Evolutionary conservation across 345 rosid genomes (phyloP).

Genomic region (Excoecaria cochinchinensis): DNA sequence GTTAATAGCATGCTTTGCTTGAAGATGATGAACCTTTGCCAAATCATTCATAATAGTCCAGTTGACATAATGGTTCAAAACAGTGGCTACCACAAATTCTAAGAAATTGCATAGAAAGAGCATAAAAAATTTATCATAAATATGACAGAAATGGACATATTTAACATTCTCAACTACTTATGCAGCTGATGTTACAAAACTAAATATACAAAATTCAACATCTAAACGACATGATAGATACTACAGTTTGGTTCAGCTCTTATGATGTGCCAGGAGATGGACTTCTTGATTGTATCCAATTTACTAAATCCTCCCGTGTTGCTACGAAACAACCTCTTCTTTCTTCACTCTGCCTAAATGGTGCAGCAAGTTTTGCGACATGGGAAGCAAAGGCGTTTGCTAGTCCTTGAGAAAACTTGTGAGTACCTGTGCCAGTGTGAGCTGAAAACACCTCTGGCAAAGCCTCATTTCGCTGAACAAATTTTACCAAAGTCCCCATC

Average conservation of each 20-base stretch:
- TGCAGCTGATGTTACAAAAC: conserved; percentile 11
- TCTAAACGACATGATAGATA: not conserved
- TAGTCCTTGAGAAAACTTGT: conserved; percentile 76
- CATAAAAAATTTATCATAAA: too few species aligned
- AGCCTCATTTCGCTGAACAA: conserved; percentile 57
- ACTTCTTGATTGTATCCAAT: conserved; percentile 65
- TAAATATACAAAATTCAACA: conserved; percentile 6
- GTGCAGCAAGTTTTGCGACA: conserved; percentile 59
- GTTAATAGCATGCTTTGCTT: too few species aligned
- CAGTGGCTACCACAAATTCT: too few species aligned
- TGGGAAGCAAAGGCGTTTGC: conserved; percentile 73
- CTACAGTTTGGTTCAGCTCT: conserved; percentile 2
- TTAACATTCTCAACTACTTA: not conserved
- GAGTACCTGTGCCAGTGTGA: conserved; percentile 81
- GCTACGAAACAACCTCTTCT: conserved; percentile 74
- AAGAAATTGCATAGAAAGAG: too few species aligned
- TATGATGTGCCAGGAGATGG: conserved; percentile 35
- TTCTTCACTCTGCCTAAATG: conserved; percentile 65
- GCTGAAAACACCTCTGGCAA: conserved; percentile 74
- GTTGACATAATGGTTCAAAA: too few species aligned
- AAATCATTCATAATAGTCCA: too few species aligned
- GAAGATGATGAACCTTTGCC: too few species aligned
- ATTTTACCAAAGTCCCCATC: conserved; percentile 66
- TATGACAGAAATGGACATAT: too few species aligned
- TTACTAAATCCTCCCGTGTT: conserved; percentile 64